Conservation (phyloP, 2,329 filamentous ascomycete genomes). For the Fusarium sp. region DNA sequence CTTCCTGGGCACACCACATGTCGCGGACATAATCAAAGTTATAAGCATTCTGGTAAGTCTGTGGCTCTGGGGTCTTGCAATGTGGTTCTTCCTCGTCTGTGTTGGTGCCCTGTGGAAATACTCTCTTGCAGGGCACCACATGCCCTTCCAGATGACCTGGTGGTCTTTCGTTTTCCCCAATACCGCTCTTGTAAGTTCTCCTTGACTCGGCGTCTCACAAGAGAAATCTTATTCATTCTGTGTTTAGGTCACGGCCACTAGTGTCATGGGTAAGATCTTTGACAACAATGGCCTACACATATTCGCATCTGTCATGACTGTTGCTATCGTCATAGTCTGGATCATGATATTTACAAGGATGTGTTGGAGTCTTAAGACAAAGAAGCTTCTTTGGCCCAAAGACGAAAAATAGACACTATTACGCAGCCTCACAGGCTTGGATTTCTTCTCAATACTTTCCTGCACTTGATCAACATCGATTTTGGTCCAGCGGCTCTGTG, state of each 20-base stretch:
- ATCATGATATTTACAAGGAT: constrained; percentile 75
- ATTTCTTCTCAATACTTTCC: neutral
- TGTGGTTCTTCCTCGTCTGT: constrained; percentile 87
- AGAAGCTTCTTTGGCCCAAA: constrained; percentile 81
- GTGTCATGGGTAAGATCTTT: constrained; percentile 74
- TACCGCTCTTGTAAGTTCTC: constrained; percentile 67
- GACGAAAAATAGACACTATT: constrained; percentile 52
- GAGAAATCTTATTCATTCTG: neutral
- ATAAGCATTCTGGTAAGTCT: constrained; percentile 72
- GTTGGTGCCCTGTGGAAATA: constrained; percentile 81
- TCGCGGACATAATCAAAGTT: constrained; percentile 58
- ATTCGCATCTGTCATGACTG: constrained; percentile 74
- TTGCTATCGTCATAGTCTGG: constrained; percentile 75
- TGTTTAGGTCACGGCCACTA: constrained; percentile 73
- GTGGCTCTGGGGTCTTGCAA: constrained; percentile 84
- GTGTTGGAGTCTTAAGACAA: constrained; percentile 72
- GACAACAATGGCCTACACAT: constrained; percentile 70
- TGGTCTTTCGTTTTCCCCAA: constrained; percentile 87
- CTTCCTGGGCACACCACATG: constrained; percentile 56
- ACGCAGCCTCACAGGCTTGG: neutral
- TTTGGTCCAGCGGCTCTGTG: neutral
- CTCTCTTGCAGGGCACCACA: constrained; percentile 63
- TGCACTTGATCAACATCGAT: neutral
- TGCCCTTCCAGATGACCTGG: constrained; percentile 87
- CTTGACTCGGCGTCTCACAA: neutral